Conservation (phyloP, 768 basidiomycete species). For the Lactarius sp. region DNA sequence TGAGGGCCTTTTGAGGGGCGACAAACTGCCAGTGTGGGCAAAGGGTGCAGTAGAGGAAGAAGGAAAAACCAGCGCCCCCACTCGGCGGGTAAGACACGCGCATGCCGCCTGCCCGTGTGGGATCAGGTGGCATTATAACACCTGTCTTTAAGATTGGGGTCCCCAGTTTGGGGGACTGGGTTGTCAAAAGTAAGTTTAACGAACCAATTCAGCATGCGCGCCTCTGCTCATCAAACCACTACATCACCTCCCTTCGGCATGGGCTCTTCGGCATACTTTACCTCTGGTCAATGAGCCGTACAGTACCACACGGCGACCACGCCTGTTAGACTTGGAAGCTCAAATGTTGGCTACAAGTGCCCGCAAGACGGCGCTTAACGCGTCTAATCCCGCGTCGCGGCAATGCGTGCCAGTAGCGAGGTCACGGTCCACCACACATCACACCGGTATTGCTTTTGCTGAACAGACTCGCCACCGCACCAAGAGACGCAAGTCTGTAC, state of each 20-base stretch:
- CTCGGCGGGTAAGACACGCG: conserved; percentile 1
- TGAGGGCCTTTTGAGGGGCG: neutral
- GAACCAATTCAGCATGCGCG: conserved; percentile 13
- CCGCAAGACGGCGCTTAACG: conserved; percentile 1
- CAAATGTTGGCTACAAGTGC: neutral
- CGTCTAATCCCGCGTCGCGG: neutral
- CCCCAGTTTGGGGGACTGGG: conserved; percentile 12
- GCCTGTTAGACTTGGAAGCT: neutral
- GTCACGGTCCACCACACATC: neutral
- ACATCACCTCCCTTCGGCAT: neutral
- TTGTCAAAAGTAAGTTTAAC: conserved; percentile 9
- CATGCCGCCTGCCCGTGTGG: conserved; percentile 1
- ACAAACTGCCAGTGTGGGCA: neutral
- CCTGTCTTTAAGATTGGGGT: neutral
- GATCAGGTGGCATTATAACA: neutral
- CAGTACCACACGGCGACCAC: neutral
- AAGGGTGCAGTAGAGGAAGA: conserved; percentile 6
- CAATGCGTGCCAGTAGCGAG: neutral
- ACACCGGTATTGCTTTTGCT: neutral
- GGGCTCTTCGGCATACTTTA: neutral
- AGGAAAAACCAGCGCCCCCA: neutral
- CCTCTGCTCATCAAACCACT: conserved; percentile 5
- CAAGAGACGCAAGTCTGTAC: neutral
- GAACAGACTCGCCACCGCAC: neutral
- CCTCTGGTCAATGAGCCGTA: neutral